A percentile compares a stretch with the other conserved stretches of the same genome.
Conservation (phyloP, 2,329 filamentous ascomycete species). For the Pseudogymnoascus sp. region DNA sequence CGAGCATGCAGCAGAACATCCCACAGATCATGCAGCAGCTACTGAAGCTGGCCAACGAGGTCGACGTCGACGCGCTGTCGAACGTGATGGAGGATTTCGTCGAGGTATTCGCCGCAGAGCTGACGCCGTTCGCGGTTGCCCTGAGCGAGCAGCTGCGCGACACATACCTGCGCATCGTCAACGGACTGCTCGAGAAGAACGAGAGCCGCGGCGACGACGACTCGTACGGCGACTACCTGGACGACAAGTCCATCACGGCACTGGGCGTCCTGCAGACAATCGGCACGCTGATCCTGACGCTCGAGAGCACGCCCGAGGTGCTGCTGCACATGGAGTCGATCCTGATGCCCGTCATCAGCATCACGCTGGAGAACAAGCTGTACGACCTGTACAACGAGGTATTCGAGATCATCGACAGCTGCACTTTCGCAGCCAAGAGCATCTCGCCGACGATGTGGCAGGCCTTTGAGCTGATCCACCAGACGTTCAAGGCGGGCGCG, state of each 20-base stretch:
- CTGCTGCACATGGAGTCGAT: conserved; percentile 90
- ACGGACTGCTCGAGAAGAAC: conserved; percentile 83
- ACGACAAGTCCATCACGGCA: conserved; percentile 97
- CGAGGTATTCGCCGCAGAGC: conserved; percentile 92
- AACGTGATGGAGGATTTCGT: conserved; percentile 99
- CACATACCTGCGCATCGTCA: conserved; percentile 88
- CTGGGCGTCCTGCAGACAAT: conserved; percentile 95
- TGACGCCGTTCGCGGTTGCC: conserved; percentile 94
- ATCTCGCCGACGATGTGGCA: conserved; percentile 98
- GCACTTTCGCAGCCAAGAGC: conserved; percentile 91
- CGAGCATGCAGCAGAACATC: conserved; percentile 95
- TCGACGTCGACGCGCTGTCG: conserved; percentile 90
- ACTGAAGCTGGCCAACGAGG: conserved; percentile 92
- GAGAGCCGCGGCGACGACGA: conserved; percentile 66
- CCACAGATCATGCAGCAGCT: conserved; percentile 99
- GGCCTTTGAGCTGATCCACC: conserved; percentile 92
- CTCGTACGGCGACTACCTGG: conserved; percentile 79
- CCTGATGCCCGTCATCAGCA: conserved; percentile 91
- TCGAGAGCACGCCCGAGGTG: conserved; percentile 95
- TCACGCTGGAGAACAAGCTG: conserved; percentile 95
- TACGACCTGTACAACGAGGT: conserved; percentile 97
- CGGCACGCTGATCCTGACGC: conserved; percentile 87
- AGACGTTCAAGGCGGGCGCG: conserved; percentile 92
- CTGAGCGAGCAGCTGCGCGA: conserved; percentile 92
- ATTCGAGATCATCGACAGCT: conserved; percentile 98